phyloP scores from a whole-genome alignment of 1,139 yeast species.

The Petasospora fabianii region DNA sequence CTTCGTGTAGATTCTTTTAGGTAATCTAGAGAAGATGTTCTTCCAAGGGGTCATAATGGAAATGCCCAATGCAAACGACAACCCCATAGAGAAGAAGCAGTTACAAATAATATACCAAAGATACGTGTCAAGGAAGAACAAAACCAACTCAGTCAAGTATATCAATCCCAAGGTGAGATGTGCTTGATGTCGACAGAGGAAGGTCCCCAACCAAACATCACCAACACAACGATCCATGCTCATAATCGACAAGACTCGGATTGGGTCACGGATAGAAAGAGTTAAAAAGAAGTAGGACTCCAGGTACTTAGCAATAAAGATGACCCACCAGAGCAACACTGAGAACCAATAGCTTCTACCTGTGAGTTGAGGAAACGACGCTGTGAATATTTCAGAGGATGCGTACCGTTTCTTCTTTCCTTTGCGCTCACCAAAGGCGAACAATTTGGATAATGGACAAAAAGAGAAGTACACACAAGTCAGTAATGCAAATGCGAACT shows the following conservation, averaged over 20 bases:
- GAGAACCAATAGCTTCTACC: slow-evolving; percentile 55
- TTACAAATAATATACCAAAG: slow-evolving; percentile 86
- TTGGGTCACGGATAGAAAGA: slow-evolving; percentile 74
- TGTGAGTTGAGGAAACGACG: slow-evolving; percentile 51
- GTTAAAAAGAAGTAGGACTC: slow-evolving; percentile 84
- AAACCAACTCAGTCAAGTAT: slow-evolving; percentile 60
- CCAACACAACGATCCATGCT: slow-evolving; percentile 61
- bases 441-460: slow-evolving; percentile 54
- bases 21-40: slow-evolving; percentile 69
- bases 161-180: slow-evolving; percentile 52
- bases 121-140: slow-evolving; percentile 82
- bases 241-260: slow-evolving; percentile 60
- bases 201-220: slow-evolving; percentile 46
- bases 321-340: slow-evolving; percentile 60
- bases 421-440: slow-evolving; percentile 36
- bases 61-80: slow-evolving; percentile 71
- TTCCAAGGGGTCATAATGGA: slow-evolving; percentile 88
- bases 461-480: slow-evolving; percentile 61
- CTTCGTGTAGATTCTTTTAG: slow-evolving; percentile 68
- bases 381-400: slow-evolving; percentile 48
- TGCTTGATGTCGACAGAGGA: slow-evolving; percentile 60
- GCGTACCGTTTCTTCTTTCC: slow-evolving; percentile 32
- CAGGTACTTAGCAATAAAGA: slow-evolving; percentile 66
- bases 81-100: slow-evolving; percentile 63
- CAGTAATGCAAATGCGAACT: slow-evolving; percentile 55